phyloP scores from a whole-genome alignment of 2,329 filamentous ascomycete genomes.

The Sordariomycetes sp. region DNA sequence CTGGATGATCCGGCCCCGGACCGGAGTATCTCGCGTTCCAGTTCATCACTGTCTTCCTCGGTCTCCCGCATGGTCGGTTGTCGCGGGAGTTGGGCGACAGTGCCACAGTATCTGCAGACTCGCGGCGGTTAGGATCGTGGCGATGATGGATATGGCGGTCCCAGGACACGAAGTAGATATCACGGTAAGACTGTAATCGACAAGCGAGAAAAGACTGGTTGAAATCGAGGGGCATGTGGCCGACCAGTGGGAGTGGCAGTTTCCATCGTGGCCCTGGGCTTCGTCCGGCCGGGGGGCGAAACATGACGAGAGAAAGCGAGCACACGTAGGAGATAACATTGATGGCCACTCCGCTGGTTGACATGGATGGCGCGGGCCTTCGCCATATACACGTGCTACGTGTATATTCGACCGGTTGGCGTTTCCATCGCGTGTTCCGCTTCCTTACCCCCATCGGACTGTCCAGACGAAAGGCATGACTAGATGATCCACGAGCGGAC shows the following conservation, averaged over 20 bases:
- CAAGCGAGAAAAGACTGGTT: too few relatives aligned
- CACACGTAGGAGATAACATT: neutral
- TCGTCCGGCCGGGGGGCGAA: neutral
- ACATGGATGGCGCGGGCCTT: neutral
- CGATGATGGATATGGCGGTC: neutral
- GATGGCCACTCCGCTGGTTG: neutral
- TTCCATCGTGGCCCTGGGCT: too few relatives aligned
- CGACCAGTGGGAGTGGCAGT: too few relatives aligned
- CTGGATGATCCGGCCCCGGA: neutral
- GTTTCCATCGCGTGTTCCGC: too few relatives aligned
- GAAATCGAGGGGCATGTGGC: too few relatives aligned
- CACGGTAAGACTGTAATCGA: neutral
- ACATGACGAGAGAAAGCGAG: neutral
- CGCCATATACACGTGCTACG: too few relatives aligned
- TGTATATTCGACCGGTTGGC: too few relatives aligned
- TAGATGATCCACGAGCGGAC: too few relatives aligned
- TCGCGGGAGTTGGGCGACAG: neutral
- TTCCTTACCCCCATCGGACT: too few relatives aligned
- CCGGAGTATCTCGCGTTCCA: neutral
- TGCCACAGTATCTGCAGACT: neutral
- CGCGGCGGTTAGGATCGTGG: neutral
- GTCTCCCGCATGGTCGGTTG: neutral
- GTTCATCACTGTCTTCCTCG: neutral
- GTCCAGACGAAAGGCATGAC: too few relatives aligned
- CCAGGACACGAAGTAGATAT: neutral